Evolutionary conservation across 106 monocot species (phyloP).

Genomic region (Allium fistulosum): DNA sequence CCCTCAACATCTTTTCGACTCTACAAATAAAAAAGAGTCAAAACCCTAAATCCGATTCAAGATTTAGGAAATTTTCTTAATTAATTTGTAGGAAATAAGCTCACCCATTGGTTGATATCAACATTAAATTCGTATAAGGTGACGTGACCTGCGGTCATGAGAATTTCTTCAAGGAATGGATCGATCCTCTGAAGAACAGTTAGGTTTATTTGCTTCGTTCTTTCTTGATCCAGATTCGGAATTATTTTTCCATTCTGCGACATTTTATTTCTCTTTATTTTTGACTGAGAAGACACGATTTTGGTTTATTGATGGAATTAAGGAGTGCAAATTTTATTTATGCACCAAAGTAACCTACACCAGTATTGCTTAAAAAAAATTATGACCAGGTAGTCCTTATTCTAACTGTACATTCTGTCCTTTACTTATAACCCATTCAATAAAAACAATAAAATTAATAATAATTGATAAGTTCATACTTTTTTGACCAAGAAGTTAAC

Average conservation of each 20-base stretch:
- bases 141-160: slow-evolving; percentile 83
- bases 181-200: slow-evolving; percentile 82
- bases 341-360: too few relatives aligned
- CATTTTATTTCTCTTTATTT: not conserved
- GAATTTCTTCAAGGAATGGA: slow-evolving; percentile 76
- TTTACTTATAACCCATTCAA: too few relatives aligned
- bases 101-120: slow-evolving; percentile 75
- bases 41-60: slow-evolving; percentile 2
- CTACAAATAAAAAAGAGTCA: slow-evolving; percentile 17
- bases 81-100: not conserved
- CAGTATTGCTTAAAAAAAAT: too few relatives aligned
- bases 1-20: slow-evolving; percentile 84
- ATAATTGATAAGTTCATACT: too few relatives aligned
- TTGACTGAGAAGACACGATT: too few relatives aligned
- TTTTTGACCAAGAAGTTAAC: too few relatives aligned
- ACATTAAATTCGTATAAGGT: slow-evolving; percentile 81
- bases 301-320: too few relatives aligned
- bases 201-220: slow-evolving; percentile 63
- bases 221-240: slow-evolving; percentile 64
- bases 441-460: too few relatives aligned
- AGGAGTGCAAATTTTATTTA: too few relatives aligned
- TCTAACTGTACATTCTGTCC: too few relatives aligned
- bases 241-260: slow-evolving; percentile 36
- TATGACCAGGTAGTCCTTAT: too few relatives aligned
- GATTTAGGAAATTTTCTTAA: not conserved